Base-by-base conservation (phyloP, 306 rosid species). In the Carpinus viminea region DNA sequence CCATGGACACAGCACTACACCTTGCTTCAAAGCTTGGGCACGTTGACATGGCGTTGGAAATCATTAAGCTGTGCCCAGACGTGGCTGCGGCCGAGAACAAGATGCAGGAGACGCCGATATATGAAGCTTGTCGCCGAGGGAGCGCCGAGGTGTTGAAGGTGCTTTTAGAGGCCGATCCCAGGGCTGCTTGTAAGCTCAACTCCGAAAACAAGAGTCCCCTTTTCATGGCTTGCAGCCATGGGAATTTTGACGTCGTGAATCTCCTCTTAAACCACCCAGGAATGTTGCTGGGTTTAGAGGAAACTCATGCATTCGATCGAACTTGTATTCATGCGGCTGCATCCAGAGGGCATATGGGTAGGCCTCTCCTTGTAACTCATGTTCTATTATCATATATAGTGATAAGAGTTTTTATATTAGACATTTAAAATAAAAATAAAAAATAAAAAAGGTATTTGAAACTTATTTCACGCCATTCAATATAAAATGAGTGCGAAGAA, bases 271-370 rank as follows among this genome's bases (percentile, higher is more conserved):
- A 84, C n/a, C 78, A 76, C 72, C 60, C 71, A 17, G 86, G 87
- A 54, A 43, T 61, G 69, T 54, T 61, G 72, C 76, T 69, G 8
- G 61, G 11, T 31, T 84, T 56, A 62, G 88, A 71, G 47, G 79
- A 79, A 51, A 73, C 52, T 38, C 34, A 31, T 60, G 87, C 74
- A 11, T 77, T 82, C 72, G 93, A 90, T 76, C 87, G 74, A 16
- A 72, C 85, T 26, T 87, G 86, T 70, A 57, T 90, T 20, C 88
- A 79, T 73, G 73, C 80, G 48, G 93, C 97, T 36, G 87, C 89
- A 46, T 84, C 90, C 17, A 74, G 83, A 72, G 97, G 97, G 16
- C 85, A 88, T 79, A 46, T 87, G 61, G 93, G 97, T 93, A 43
- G 1, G 62, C 7, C 26, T 24, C 26, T 24, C 26, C 26, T 24